Conservation (phyloP, 495 filamentous ascomycete species). For the Penicillium salamii region DNA sequence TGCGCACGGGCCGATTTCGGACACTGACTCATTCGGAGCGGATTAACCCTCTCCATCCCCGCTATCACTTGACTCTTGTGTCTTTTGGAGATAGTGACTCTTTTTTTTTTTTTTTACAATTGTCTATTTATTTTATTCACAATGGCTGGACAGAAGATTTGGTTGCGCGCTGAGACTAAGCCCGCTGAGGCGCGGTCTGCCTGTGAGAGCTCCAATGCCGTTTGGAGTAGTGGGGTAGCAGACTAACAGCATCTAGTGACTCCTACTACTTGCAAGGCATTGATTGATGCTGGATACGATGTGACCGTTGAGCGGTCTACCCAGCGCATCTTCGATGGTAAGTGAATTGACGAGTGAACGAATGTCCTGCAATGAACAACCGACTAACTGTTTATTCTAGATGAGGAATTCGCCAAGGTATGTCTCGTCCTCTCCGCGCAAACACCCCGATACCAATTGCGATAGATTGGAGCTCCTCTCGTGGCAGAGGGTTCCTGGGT, state of each 20-base stretch:
- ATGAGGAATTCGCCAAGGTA: constrained; percentile 55
- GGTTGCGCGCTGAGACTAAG: constrained; percentile 50
- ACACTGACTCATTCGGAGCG: constrained; percentile 40
- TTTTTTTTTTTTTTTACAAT: constrained; percentile 7
- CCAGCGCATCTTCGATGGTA: constrained; percentile 81
- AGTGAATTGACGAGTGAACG: not conserved
- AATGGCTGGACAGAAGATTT: constrained; percentile 47
- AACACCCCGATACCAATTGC: constrained; percentile 8
- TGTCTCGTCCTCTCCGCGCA: not conserved
- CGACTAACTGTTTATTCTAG: constrained; percentile 20
- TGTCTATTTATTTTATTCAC: constrained; percentile 11
- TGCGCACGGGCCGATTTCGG: constrained; percentile 18
- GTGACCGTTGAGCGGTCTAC: constrained; percentile 79
- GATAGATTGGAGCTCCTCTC: constrained; percentile 64
- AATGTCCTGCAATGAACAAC: constrained; percentile 1
- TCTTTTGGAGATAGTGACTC: constrained; percentile 17
- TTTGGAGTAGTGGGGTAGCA: constrained; percentile 8
- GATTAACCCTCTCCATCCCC: constrained; percentile 33
- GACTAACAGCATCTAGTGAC: constrained; percentile 40
- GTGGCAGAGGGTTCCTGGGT: constrained; percentile 81
- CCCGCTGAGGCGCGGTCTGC: constrained; percentile 49
- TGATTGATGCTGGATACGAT: constrained; percentile 79
- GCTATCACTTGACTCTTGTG: constrained; percentile 33
- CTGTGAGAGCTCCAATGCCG: constrained; percentile 26
- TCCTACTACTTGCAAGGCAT: constrained; percentile 69